Evolutionary conservation across 768 basidiomycete genomes (phyloP).

Genomic region (Boletus rex-veris): DNA sequence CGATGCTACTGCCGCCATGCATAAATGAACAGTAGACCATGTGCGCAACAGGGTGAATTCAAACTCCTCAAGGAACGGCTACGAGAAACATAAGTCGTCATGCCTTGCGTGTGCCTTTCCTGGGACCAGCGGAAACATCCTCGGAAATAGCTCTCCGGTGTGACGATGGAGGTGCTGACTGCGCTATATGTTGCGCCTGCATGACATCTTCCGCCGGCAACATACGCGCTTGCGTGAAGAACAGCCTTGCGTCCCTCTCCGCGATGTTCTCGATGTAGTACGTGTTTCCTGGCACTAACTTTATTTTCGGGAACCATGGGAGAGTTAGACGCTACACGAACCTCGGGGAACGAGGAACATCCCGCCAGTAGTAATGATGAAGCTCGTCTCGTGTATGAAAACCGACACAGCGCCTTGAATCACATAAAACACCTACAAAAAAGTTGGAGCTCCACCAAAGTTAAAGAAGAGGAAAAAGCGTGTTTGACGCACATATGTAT

Average conservation of each 20-base stretch:
- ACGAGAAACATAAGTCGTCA: neutral
- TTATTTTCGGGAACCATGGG: neutral
- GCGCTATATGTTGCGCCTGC: conserved; percentile 23
- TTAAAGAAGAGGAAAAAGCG: neutral
- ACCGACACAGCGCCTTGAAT: conserved; percentile 88
- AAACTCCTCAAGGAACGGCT: neutral
- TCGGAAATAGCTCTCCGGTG: conserved; percentile 29
- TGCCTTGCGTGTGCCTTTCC: conserved; percentile 16
- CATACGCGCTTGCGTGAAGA: conserved; percentile 86
- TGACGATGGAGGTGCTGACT: conserved; percentile 29
- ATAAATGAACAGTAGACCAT: neutral
- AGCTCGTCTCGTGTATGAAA: conserved; percentile 73
- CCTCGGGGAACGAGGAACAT: conserved; percentile 92
- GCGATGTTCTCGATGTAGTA: conserved; percentile 89
- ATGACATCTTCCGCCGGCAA: conserved; percentile 33
- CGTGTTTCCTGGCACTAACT: conserved; percentile 61
- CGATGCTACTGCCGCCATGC: neutral
- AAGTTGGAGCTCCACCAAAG: neutral
- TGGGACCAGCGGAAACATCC: conserved; percentile 13
- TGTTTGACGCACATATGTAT: conserved; percentile 70
- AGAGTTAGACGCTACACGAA: conserved; percentile 30
- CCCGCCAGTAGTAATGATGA: conserved; percentile 76
- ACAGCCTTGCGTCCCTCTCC: conserved; percentile 74
- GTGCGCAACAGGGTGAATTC: neutral
- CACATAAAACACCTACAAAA: conserved; percentile 65